Conservation (phyloP, 129 eudicot species). For the Centrapalus pauciflorus region DNA sequence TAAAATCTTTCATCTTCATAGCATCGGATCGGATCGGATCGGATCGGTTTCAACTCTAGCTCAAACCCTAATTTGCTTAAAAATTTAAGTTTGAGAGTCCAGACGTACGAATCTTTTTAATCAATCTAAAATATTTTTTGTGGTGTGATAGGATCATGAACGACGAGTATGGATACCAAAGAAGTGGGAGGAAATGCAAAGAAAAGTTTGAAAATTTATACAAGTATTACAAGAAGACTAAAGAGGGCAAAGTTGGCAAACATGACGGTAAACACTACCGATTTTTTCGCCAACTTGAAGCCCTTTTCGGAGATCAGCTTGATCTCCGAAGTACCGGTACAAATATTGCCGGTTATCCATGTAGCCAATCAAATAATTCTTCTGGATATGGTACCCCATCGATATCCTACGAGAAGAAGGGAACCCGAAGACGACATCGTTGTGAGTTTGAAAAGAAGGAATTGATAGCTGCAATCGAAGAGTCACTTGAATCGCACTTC, state of each 20-base stretch:
- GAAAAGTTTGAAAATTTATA: slow-evolving; percentile 94
- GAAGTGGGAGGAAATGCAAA: slow-evolving; percentile 95
- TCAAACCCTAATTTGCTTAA: not conserved
- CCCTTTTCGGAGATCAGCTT: slow-evolving; percentile 65
- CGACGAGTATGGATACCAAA: slow-evolving; percentile 91
- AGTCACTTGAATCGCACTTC: slow-evolving; percentile 44
- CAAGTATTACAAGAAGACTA: slow-evolving; percentile 99
- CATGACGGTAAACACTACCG: slow-evolving; percentile 92
- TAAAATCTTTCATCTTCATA: not conserved
- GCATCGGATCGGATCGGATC: no score
- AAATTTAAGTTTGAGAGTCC: no score
- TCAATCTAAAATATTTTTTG: not conserved
- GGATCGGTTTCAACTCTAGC: no score
- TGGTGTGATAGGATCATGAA: slow-evolving; percentile 73
- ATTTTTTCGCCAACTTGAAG: slow-evolving; percentile 91
- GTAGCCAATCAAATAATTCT: slow-evolving; percentile 59
- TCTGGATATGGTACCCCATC: slow-evolving; percentile 35
- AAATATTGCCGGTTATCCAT: slow-evolving; percentile 5
- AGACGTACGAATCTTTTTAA: not conserved
- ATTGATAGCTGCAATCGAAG: slow-evolving; percentile 41
- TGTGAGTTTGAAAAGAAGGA: slow-evolving; percentile 57
- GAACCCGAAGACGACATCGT: not conserved
- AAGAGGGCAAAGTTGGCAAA: slow-evolving; percentile 93
- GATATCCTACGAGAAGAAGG: slow-evolving; percentile 8
- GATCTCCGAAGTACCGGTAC: not conserved